Evolutionary conservation across 2,329 filamentous ascomycete genomes (phyloP), one percentile per base, ranked within the genome.

Genomic region (Simplicillium sp.): DNA sequence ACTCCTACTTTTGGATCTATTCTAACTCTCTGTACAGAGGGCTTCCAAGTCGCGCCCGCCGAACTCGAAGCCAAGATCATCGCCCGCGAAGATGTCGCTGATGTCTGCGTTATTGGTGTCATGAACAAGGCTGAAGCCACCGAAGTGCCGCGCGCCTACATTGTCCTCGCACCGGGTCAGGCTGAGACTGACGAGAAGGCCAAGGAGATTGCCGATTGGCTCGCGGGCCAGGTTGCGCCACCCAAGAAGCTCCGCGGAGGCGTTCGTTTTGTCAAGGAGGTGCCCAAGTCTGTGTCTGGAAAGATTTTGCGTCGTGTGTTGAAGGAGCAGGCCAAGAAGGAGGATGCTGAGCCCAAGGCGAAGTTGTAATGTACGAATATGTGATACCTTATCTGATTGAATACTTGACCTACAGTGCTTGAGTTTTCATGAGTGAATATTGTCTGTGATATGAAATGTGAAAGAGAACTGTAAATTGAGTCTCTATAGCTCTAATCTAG

Each of bases 161-260:
- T 66, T 11, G 60, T 64, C 8, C 48, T 54, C 5, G 50, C 60
- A 14, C 45, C 60, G 0, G 70, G 65, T 5, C 49, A 66, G 7
- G 41, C 59, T 32, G 54, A 53, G 29, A 54, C 50, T 6, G 59
- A 65, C 7, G 54, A 51, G 31, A 46, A 56, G 7, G 59, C 55
- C 3, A 45, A 53, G n/a, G 59, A 62, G 11, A 64, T 66, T 15
- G 39, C 50, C 5, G 46, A 55, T 25, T 66, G 61, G 61, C 43
- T 64, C 52, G 72, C 74, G 14, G 70, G 69, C 38, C 74, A 74
- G 41, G 82, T 87, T 4, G 73, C 77, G 0, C 69, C 64, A 38
- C 73, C 80, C 50, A 89, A 89, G 62, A 70, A 75, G 51, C 65
- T 88, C 49, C 80, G 78, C 4, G 84, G 84, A 0, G 84, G 84